Conservation (phyloP, 2,329 filamentous ascomycete species). For the Pyrenophora seminiperda region DNA sequence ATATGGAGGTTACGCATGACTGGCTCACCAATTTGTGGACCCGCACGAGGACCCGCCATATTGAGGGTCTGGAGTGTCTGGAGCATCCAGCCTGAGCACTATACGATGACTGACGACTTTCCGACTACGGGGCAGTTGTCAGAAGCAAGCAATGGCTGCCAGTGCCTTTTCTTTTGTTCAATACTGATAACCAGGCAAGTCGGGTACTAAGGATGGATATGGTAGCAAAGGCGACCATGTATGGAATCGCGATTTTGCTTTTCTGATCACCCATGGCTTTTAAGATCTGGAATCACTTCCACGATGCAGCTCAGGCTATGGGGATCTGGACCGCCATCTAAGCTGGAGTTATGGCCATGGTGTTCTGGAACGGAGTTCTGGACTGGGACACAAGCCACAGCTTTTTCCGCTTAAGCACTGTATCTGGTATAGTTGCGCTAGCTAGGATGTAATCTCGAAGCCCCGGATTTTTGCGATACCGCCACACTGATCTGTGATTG, state of each 20-base stretch:
- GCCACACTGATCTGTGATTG: neutral
- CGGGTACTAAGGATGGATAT: neutral
- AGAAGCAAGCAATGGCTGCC: neutral
- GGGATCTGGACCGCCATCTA: neutral
- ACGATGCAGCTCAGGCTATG: neutral
- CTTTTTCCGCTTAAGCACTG: neutral
- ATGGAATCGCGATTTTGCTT: slow-evolving; percentile 3
- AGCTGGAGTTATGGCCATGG: neutral
- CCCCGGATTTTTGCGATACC: slow-evolving; percentile 1
- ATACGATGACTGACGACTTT: neutral
- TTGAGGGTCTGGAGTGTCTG: slow-evolving; percentile 5
- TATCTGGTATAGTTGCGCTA: neutral
- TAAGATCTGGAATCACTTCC: slow-evolving; percentile 7
- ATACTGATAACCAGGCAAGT: slow-evolving; percentile 1
- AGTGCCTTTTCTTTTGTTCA: slow-evolving; percentile 7
- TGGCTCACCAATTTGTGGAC: slow-evolving; percentile 31
- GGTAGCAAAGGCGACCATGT: slow-evolving; percentile 1
- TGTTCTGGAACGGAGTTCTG: slow-evolving; percentile 1
- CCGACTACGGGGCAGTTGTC: slow-evolving; percentile 1
- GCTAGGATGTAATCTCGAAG: too few species aligned
- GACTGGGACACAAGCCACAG: neutral
- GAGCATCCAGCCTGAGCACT: neutral
- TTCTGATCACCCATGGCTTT: neutral
- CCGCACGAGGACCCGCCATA: slow-evolving; percentile 25
- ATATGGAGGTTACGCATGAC: slow-evolving; percentile 27